Conservation (phyloP, 2,329 filamentous ascomycete species). For the Arthroderma sp. region DNA sequence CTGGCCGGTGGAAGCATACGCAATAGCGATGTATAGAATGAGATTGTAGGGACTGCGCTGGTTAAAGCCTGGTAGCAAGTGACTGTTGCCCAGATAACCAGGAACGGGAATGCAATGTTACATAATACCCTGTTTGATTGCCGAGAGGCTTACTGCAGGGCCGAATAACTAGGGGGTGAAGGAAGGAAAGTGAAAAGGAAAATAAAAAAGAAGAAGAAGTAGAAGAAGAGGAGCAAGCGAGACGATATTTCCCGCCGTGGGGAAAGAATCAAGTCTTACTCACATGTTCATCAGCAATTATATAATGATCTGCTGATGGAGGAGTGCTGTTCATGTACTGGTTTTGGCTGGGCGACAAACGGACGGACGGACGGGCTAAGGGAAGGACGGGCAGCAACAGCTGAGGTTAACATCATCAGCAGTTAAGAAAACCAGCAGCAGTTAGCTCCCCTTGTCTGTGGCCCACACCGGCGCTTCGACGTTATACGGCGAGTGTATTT, state of each 20-base stretch:
- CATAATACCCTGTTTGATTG: constrained; percentile 5
- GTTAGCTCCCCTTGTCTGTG: neutral
- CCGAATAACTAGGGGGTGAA: neutral
- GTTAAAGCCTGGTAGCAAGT: neutral
- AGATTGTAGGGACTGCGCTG: neutral
- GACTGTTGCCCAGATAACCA: neutral
- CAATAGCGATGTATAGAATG: neutral
- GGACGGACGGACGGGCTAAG: neutral
- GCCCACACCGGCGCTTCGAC: neutral
- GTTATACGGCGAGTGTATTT: neutral
- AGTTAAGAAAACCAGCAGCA: too few relatives aligned
- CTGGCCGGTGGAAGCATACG: neutral
- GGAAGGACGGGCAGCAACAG: neutral
- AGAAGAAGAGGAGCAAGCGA: neutral
- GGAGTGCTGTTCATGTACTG: neutral
- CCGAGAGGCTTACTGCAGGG: neutral
- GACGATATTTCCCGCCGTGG: neutral
- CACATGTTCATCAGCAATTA: neutral
- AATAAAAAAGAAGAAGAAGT: neutral
- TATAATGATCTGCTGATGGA: neutral
- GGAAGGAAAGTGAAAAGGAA: neutral
- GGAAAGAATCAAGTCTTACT: neutral
- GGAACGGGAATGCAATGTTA: constrained; percentile 2
- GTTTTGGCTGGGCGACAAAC: too few relatives aligned
- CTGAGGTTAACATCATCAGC: too few relatives aligned